Conservation (phyloP, 2,329 filamentous ascomycete species). For the Sporothrix brunneoviolacea region DNA sequence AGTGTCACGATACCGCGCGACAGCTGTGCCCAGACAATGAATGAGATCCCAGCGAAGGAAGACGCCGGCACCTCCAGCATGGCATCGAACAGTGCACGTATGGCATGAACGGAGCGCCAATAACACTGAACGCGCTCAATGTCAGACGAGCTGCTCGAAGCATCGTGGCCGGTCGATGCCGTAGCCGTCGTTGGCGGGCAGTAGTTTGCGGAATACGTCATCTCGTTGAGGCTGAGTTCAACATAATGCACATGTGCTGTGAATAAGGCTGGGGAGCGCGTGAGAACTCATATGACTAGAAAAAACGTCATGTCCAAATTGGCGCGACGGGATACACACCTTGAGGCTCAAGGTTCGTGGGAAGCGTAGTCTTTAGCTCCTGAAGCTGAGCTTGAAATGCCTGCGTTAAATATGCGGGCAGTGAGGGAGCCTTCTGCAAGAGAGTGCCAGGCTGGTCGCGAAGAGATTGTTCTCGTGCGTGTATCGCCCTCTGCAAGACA, state of each 20-base stretch:
- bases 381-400: not conserved
- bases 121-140: slow-evolving; percentile 1
- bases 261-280: too few relatives aligned
- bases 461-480: not conserved
- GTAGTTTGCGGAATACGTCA: slow-evolving; percentile 1
- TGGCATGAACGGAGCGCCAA: slow-evolving; percentile 12
- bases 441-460: too few relatives aligned
- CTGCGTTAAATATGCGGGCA: not conserved
- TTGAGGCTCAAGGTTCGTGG: too few relatives aligned
- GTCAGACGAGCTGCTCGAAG: too few relatives aligned
- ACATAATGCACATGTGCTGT: slow-evolving; percentile 1
- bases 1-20: slow-evolving; percentile 10
- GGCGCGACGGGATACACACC: too few relatives aligned
- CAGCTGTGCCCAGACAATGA: slow-evolving; percentile 11
- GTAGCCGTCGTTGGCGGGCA: not conserved
- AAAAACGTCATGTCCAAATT: not conserved
- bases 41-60: not conserved
- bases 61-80: slow-evolving; percentile 3
- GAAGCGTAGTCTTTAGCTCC: not conserved
- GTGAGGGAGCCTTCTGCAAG: not conserved
- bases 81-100: slow-evolving; percentile 6
- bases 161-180: not conserved
- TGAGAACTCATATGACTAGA: too few relatives aligned
- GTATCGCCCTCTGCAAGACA: slow-evolving; percentile 28
- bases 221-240: slow-evolving; percentile 7